phyloP scores from a whole-genome alignment of 805 yeast species.

The Candida anglica region DNA sequence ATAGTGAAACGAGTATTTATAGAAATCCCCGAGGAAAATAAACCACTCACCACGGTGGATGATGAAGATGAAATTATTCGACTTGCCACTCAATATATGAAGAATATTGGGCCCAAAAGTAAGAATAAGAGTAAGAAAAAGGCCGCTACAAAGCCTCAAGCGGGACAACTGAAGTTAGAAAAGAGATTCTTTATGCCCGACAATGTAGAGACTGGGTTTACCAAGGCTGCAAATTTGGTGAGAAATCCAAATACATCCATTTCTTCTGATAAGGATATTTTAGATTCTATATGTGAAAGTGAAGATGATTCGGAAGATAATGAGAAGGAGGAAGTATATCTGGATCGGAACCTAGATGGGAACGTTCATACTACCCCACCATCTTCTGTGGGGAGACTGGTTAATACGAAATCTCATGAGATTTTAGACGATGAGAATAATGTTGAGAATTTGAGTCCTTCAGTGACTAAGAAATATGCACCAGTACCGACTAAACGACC shows the following conservation, averaged over 20 bases:
- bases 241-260: too few species aligned
- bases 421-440: not conserved
- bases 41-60: conserved; percentile 50
- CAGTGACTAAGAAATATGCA: conserved; percentile 1
- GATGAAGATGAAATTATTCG: conserved; percentile 63
- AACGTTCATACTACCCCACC: too few species aligned
- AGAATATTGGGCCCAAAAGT: conserved; percentile 25
- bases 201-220: conserved; percentile 62
- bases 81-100: conserved; percentile 64
- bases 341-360: too few species aligned
- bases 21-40: conserved; percentile 68
- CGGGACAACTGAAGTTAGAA: too few species aligned
- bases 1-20: conserved; percentile 52
- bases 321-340: too few species aligned
- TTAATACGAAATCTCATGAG: too few species aligned
- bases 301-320: conserved; percentile 1
- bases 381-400: too few species aligned
- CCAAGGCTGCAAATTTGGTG: conserved; percentile 47
- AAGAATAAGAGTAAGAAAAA: conserved; percentile 10
- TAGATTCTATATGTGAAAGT: too few species aligned
- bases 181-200: conserved; percentile 72
- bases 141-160: conserved; percentile 9
- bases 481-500: too few species aligned
- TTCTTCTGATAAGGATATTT: too few species aligned
- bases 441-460: not conserved